phyloP scores from a whole-genome alignment of 495 filamentous ascomycete species.

The Staphylotrichum longicolle region DNA sequence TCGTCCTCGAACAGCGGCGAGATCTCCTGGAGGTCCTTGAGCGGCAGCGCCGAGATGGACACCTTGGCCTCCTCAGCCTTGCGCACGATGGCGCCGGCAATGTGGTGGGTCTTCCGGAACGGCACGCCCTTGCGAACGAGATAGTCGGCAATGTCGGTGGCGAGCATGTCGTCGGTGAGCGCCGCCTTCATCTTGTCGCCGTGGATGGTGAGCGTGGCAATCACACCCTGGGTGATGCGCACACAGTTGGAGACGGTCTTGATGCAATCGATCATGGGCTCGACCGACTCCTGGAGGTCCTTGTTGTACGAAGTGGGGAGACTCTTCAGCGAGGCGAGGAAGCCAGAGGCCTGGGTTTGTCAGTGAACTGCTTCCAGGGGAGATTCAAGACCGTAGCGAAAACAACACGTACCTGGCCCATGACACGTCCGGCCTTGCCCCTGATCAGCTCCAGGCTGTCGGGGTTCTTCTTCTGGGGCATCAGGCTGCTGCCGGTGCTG shows the following conservation, averaged over 20 bases:
- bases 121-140: constrained; percentile 86
- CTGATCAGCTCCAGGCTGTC: constrained; percentile 85
- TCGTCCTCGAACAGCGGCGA: constrained; percentile 75
- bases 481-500: constrained; percentile 76
- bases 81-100: constrained; percentile 77
- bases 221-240: constrained; percentile 81
- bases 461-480: constrained; percentile 85
- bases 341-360: constrained; percentile 48
- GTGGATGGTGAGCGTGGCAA: constrained; percentile 66
- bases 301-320: constrained; percentile 93
- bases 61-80: constrained; percentile 60
- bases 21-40: constrained; percentile 66
- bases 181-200: constrained; percentile 77
- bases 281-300: constrained; percentile 86
- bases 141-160: constrained; percentile 86
- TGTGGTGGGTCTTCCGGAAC: constrained; percentile 84
- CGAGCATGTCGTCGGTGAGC: constrained; percentile 66
- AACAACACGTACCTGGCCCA: constrained; percentile 67
- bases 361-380: background rate
- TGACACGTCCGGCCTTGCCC: constrained; percentile 80
- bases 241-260: constrained; percentile 83
- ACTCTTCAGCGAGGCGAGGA: constrained; percentile 85
- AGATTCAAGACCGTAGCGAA: background rate
- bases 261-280: constrained; percentile 83
- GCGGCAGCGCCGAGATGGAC: constrained; percentile 73